Evolutionary conservation across 2,329 filamentous ascomycete species (phyloP), one percentile per base, ranked within the genome.

Genomic region (Lachnellula suecica): DNA sequence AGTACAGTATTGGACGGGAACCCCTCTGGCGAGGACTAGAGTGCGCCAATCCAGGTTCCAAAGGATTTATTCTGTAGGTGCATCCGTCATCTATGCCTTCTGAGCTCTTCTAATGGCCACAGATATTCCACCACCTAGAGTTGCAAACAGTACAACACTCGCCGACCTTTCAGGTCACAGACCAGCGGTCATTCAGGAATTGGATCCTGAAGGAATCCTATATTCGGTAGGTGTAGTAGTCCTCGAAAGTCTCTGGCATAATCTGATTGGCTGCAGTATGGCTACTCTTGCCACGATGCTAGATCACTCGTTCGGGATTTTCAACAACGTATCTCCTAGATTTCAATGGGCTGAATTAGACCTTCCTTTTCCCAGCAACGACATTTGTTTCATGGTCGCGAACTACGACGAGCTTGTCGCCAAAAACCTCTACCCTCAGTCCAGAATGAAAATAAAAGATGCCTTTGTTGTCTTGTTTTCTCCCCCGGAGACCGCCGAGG

Each of bases 281-380:
- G 56, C 57, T 11, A 60, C 54, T 11, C 27, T 65, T 10, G 59
- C 64, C 24, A 51, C 59, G n/a, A 64, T 66, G 62, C 58, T 68
- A 4, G 66, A 68, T 44, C 61, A 62, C 44, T 57, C 58, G 4
- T 66, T 66, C 57, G 64, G 60, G 6, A 64, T 67, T 17, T 66
- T 67, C 51, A 66, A 68, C 47, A 68, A 68, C 29, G 56, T 66
- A 2, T 31, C 63, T 5, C 59, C 63, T 9, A 57, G 61, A n/a
- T 53, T 66, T 17, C 64, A 67, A 51, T 68, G 65, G 65, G 49
- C 63, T 2, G 66, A 68, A 52, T 52, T 66, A 6, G 66, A 66
- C 44, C 53, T 66, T 3, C 54, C 59, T 2, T 64, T 68, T 45
- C 61, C 64, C 4, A 58, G 57, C 35, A 61, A 65, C 23, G 61